These are phyloP conservation scores for Clitocybe nebularis DNA, from an alignment of 1,284 basidiomycete species.

Conservation along the genomic window DNA sequence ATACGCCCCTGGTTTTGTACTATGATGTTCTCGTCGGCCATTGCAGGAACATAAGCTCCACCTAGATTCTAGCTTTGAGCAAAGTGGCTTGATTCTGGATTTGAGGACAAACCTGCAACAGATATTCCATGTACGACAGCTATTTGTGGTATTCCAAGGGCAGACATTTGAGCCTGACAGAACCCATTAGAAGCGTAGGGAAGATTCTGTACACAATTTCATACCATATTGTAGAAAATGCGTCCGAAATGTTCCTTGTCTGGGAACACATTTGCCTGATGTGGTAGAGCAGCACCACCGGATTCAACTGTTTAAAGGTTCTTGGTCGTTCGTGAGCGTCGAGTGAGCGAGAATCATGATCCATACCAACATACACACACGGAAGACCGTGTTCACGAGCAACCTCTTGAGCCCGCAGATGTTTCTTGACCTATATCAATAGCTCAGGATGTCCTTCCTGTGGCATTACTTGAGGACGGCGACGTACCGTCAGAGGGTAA, in stretches of 20 bases:
- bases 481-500: constrained; percentile 81
- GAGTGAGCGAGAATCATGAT: background rate
- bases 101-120: constrained; percentile 86
- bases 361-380: constrained; percentile 85
- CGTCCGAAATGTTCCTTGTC: constrained; percentile 93
- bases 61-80: too few relatives aligned
- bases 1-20: constrained; percentile 92
- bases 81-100: too few relatives aligned
- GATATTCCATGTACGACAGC: constrained; percentile 93
- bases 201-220: constrained; percentile 15
- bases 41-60: constrained; percentile 92
- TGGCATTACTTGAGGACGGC: too few relatives aligned
- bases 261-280: constrained; percentile 90
- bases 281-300: constrained; percentile 89
- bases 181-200: background rate
- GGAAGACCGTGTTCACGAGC: constrained; percentile 87
- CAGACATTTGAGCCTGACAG: constrained; percentile 82
- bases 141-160: constrained; percentile 87
- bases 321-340: background rate
- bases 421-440: constrained; percentile 89
- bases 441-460: too few relatives aligned
- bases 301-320: constrained; percentile 67
- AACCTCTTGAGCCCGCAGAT: constrained; percentile 90
- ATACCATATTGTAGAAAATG: constrained; percentile 96
- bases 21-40: constrained; percentile 96